phyloP scores from a whole-genome alignment of 306 rosid genomes.

The Cicer yamashitae region DNA sequence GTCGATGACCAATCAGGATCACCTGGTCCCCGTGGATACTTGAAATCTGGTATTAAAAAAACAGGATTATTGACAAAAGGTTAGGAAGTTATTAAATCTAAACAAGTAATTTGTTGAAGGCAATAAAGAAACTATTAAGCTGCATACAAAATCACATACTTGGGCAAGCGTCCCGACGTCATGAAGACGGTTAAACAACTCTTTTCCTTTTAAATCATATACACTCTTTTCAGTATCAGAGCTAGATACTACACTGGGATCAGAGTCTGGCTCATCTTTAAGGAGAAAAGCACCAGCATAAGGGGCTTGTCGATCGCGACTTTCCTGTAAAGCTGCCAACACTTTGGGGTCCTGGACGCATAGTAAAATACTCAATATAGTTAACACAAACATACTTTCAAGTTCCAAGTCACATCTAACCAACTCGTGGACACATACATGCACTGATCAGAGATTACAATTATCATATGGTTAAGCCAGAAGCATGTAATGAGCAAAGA shows the following conservation, averaged over 20 bases:
- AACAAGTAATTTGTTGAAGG: constrained; percentile 23
- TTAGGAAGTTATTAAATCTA: constrained; percentile 17
- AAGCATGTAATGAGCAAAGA: constrained; percentile 16
- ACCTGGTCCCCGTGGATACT: constrained; percentile 96
- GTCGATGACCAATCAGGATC: constrained; percentile 92
- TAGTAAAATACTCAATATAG: constrained; percentile 39
- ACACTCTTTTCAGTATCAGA: constrained; percentile 78
- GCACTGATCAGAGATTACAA: constrained; percentile 27
- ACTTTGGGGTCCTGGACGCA: constrained; percentile 83
- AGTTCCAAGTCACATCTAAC: constrained; percentile 29
- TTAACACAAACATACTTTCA: constrained; percentile 4
- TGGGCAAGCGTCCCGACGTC: constrained; percentile 99
- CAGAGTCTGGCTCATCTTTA: constrained; percentile 88
- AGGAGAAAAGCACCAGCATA: constrained; percentile 98
- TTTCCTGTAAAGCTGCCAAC: constrained; percentile 92
- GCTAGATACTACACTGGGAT: constrained; percentile 73
- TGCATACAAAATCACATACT: constrained; percentile 51
- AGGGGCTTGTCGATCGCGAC: constrained; percentile 92
- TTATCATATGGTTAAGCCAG: constrained; percentile 31
- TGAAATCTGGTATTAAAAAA: constrained; percentile 70
- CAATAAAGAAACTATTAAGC: constrained; percentile 33
- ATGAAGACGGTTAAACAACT: constrained; percentile 83
- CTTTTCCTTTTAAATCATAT: constrained; percentile 81
- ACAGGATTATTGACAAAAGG: not conserved
- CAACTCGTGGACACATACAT: constrained; percentile 11